Evolutionary conservation across 2,329 filamentous ascomycete genomes (phyloP), one percentile per base, ranked within the genome.

Genomic region (Aureobasidium subglaciale): DNA sequence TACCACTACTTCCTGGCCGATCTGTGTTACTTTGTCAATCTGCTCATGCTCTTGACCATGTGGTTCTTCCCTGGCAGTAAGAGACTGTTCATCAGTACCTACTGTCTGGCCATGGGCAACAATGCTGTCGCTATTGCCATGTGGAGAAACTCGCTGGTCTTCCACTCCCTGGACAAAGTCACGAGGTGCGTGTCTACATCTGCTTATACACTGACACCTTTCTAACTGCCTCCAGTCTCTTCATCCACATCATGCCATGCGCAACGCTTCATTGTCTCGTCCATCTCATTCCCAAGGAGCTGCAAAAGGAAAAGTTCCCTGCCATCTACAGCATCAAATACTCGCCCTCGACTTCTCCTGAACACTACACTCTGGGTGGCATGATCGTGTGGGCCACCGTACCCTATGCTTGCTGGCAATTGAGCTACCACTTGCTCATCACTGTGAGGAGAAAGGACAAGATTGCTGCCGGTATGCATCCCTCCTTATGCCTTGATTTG

Each of bases 231-330:
- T 38, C 8, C 59, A 86, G 84, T 69, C 79, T 99, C n/a, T 99
- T 99, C 74, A 96, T 99, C 63, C 93, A 99, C 71, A 95, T 99
- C 65, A 99, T 99, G 92, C 93, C 93, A 1, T 96, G 91, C 62
- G 92, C 88, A 5, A 89, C 91, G 1, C 80, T 99, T 11, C 93
- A 99, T 71, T 95, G 90, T 67, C 79, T 99, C 13, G 88, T 96
- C 15, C 93, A 99, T 68, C 78, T 97, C 18, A 78, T 90, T 11
- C 73, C 86, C 0, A 71, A 81, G 1, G 82, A 83, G 20, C 69
- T 80, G 38, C 87, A 95, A 65, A 75, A 78, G 60, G 71, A 76
- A 24, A 82, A 85, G 18, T 97, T 95, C 68, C 91, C 92, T 0
- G 92, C 91, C 11, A 82, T 96, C 61, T 90, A 88, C 74, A 80